Evolutionary conservation across 495 filamentous ascomycete species (phyloP).

Genomic region (Echria macrotheca): DNA sequence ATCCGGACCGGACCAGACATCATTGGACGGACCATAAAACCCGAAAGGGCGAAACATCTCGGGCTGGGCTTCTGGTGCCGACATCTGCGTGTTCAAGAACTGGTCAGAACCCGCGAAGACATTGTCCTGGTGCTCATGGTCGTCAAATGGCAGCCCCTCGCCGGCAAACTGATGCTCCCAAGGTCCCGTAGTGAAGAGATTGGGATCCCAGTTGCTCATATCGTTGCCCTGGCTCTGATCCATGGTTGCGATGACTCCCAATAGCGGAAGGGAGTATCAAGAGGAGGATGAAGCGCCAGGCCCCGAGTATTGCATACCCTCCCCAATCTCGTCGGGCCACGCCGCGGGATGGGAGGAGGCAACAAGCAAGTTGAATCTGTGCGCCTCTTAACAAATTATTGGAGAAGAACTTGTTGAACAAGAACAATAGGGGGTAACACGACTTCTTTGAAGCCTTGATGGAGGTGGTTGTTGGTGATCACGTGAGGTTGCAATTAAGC

Average conservation of each 20-base stretch:
- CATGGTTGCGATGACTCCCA: conserved; percentile 16
- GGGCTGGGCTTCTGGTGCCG: conserved; percentile 15
- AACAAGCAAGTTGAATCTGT: no score
- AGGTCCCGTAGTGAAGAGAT: conserved; percentile 8
- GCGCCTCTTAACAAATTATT: no score
- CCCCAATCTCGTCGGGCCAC: neutral
- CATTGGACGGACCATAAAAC: no score
- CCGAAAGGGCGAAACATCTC: conserved; percentile 17
- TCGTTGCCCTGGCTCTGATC: conserved; percentile 20
- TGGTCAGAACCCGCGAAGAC: conserved; percentile 18
- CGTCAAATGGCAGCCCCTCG: conserved; percentile 13
- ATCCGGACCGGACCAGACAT: conserved; percentile 18
- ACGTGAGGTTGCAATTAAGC: neutral
- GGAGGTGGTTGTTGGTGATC: no score
- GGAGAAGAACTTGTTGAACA: no score
- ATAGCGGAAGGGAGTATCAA: no score
- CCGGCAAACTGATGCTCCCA: conserved; percentile 24
- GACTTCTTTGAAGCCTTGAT: no score
- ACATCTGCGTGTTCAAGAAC: conserved; percentile 18
- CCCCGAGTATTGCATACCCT: conserved; percentile 3
- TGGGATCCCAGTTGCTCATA: conserved; percentile 23
- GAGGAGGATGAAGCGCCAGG: conserved; percentile 18
- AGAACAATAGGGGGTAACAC: no score
- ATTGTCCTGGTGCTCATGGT: conserved; percentile 12
- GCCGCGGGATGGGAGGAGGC: neutral